Base-by-base conservation (phyloP, 352 stramenopile genomes). In the Phytophthora citricola region DNA sequence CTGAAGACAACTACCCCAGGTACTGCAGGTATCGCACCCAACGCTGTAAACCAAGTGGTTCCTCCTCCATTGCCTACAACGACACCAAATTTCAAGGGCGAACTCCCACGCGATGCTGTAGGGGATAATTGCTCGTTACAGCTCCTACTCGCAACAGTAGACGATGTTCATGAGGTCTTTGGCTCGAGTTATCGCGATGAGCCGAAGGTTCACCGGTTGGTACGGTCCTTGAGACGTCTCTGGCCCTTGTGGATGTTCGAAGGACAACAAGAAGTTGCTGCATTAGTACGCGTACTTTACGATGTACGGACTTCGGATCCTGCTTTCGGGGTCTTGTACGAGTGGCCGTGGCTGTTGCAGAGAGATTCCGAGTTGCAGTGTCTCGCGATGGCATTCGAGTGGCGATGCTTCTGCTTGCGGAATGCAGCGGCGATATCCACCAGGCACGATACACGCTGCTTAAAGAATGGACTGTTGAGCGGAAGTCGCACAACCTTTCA, bases 221-320 rank as follows among this genome's bases (percentile, higher is more conserved):
- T 90, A 38, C 60, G 71, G 4, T 75, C 65, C 17, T 56, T 94
- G 48, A 70, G 71, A 10, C 74, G 77, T 40, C 56, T 93, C 39
- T 94, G 86, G 86, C 82, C 86, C 5, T 57, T 90, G 49, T 94
- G 86, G 84, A 92, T 94, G 81, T 80, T 86, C 44, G 81, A 90
- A 43, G 78, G 77, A 3, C 74, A 82, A 34, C 79, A 88, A 43
- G 86, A 94, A 56, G 73, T 71, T 17, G 74, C 70, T 32, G 64
- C 59, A 12, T 69, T 94, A 17, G 83, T 94, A 7, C 85, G 85
- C 29, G 86, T 92, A 29, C 47, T 94, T 8, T 92, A 77, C 55
- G 76, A 84, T 44, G 66, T 75, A 6, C 79, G 84, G 9, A 83
- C 79, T 2, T 91, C 84, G 0, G 83, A 94, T 31, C 66, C 81